Evolutionary conservation across 768 basidiomycete genomes (phyloP), one percentile per base, ranked within the genome.

Genomic region (Naematelia encephala): DNA sequence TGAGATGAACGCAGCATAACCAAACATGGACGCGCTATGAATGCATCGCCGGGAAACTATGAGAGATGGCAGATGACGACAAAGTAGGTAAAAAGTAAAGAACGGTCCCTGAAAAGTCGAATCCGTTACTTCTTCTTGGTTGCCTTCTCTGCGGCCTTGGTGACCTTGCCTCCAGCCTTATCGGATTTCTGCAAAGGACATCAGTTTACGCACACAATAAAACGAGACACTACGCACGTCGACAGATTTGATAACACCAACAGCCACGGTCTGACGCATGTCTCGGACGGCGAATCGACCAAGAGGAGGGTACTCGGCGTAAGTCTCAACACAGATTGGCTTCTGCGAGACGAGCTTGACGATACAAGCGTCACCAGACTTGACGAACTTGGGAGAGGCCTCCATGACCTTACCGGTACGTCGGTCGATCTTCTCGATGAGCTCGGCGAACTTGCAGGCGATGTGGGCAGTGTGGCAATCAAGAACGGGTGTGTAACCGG

Each of bases 391-490:
- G 81, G 96, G 96, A 57, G 78, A 26, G 74, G 82, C 81, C 59
- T 70, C 64, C 56, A 60, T 53, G 47, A 51, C 57, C 54, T 97
- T 97, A 80, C 94, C 94, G 78, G 89, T 88, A 79, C 94, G 91
- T 79, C 94, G 90, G 82, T 98, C 96, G 78, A 99, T 71, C 65
- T 71, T 99, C 86, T 98, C 92, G 75, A 93, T 83, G 80, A 98
- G 87, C 81, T 96, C 92, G 66, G 91, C 85, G 81, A 99, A 98
- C 83, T 96, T 97, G 88, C 94, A 97, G 64, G 93, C 94, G 76
- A 97, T 96, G 85, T 97, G 94, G 80, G 94, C 94, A 63, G 94
- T 99, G 86, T 99, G 96, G 82, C 96, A 99, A 82, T 99, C 96
- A 72, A 99, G 87, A 66, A 99, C 96, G 56, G 94, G 94, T 46